A percentile compares a stretch with the other conserved stretches of the same genome.
These are phyloP conservation scores for Pestalotiopsis sp. DNA, from an alignment of 2,329 filamentous ascomycete species.

Conservation along the genomic window DNA sequence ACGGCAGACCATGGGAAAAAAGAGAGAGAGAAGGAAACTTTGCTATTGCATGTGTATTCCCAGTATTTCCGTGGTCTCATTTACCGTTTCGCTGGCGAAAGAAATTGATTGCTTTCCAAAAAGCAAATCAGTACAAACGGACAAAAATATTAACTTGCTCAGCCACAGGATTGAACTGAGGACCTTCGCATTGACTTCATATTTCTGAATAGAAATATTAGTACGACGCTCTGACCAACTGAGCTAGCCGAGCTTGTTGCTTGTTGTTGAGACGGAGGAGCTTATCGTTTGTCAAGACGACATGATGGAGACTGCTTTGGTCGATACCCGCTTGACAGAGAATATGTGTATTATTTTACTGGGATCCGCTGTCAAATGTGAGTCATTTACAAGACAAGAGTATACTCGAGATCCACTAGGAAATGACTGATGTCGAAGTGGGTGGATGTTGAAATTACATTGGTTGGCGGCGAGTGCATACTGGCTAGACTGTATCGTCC, in stretches of 20 bases:
- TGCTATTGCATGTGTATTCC: too few species aligned
- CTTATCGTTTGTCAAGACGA: not conserved
- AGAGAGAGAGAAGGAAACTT: too few species aligned
- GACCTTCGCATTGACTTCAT: constrained; percentile 9
- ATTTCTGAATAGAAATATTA: constrained; percentile 2
- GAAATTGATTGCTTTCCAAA: not conserved
- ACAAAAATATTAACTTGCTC: constrained; percentile 1
- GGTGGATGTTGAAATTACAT: not conserved
- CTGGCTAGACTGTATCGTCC: too few species aligned
- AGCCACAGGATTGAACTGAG: constrained; percentile 11
- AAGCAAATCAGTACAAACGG: not conserved
- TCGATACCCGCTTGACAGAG: not conserved
- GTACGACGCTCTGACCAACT: constrained; percentile 11
- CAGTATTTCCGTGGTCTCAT: too few species aligned
- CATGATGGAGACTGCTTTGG: not conserved
- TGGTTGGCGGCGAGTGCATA: not conserved
- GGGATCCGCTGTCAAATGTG: not conserved
- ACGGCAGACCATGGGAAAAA: too few species aligned
- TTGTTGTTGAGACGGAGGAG: not conserved
- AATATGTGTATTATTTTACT: not conserved
- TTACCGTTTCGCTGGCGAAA: too few species aligned
- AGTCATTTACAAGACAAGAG: not conserved
- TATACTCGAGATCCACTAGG: not conserved
- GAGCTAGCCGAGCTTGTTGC: constrained; percentile 11
- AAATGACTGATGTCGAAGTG: not conserved